Conservation (phyloP, 2,329 filamentous ascomycete genomes). For the Penicillium italicum region DNA sequence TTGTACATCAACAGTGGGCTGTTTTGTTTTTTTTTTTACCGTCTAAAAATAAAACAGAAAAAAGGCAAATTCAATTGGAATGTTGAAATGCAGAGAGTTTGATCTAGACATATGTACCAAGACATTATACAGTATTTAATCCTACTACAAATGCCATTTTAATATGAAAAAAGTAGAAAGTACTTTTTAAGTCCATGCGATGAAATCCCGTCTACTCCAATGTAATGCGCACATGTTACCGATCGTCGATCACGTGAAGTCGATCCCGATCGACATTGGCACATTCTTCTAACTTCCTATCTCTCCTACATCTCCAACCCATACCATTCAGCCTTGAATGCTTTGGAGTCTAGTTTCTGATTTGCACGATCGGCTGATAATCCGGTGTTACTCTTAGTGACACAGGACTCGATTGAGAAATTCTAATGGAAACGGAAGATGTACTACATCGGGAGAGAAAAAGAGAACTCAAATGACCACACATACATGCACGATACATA, state of each 20-base stretch:
- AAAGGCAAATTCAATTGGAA: neutral
- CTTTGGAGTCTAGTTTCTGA: too few species aligned
- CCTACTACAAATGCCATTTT: neutral
- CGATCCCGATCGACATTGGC: neutral
- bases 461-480: neutral
- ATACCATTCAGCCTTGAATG: too few species aligned
- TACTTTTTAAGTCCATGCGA: neutral
- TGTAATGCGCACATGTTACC: neutral
- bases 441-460: neutral
- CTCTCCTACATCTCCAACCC: too few species aligned
- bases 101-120: neutral
- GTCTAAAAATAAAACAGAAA: conserved; percentile 5
- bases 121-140: neutral
- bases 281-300: too few species aligned
- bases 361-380: neutral
- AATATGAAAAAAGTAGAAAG: neutral
- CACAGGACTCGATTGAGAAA: conserved; percentile 14
- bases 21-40: neutral
- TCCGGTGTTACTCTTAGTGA: conserved; percentile 1
- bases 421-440: neutral
- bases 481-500: conserved; percentile 2
- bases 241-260: neutral
- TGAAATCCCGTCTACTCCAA: neutral
- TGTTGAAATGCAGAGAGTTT: neutral
- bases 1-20: neutral